A percentile compares a stretch with the other conserved stretches of the same genome.
phyloP scores from a whole-genome alignment of 78 protist genomes.

The Dictyostelium citrinum region DNA sequence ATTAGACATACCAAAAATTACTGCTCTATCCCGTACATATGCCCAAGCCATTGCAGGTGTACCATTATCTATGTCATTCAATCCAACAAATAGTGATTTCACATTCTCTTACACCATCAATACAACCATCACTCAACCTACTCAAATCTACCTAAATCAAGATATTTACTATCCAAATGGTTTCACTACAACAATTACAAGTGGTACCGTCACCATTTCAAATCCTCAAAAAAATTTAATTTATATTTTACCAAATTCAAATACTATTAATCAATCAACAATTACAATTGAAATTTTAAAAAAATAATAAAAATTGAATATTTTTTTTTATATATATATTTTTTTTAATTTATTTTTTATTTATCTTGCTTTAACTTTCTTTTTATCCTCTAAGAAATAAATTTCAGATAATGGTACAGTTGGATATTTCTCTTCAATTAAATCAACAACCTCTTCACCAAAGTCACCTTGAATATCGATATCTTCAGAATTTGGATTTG shows the following conservation, averaged over 20 bases:
- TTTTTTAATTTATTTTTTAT: background rate
- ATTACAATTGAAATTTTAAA: background rate
- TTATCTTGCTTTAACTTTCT: conserved; percentile 56
- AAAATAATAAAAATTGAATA: background rate
- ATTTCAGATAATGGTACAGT: background rate
- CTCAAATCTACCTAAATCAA: conserved; percentile 59
- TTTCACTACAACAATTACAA: background rate
- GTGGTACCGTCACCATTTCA: background rate
- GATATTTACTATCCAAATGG: conserved; percentile 58
- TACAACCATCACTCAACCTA: conserved; percentile 29
- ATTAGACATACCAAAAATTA: conserved; percentile 47
- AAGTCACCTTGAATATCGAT: conserved; percentile 76
- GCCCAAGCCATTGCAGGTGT: conserved; percentile 78
- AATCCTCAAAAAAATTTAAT: background rate
- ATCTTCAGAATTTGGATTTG: conserved; percentile 1
- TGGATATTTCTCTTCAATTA: conserved; percentile 48
- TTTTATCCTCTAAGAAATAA: conserved; percentile 34
- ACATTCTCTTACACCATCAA: conserved; percentile 2
- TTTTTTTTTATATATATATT: background rate
- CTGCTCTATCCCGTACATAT: conserved; percentile 70
- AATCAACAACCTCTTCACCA: conserved; percentile 47
- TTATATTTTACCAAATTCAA: conserved; percentile 3
- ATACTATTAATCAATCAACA: conserved; percentile 1
- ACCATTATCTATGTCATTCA: conserved; percentile 37
- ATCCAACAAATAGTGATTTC: background rate